Percentiles rank a stretch among this genome's conserved stretches.
phyloP scores from a whole-genome alignment of 495 filamentous ascomycete species.

The Entonaema liquescens region DNA sequence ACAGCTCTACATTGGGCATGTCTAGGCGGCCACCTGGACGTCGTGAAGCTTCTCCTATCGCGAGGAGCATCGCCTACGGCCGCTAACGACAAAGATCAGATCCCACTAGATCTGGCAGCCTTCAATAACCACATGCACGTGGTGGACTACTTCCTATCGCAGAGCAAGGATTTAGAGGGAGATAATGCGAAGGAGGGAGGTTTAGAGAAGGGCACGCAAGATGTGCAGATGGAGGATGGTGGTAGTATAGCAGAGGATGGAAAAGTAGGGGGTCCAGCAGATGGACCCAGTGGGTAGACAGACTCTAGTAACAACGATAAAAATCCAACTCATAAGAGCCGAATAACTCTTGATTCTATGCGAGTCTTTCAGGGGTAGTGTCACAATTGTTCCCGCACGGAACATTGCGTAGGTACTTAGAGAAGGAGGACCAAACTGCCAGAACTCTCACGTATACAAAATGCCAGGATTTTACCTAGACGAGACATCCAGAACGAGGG shows the following conservation, averaged over 20 bases:
- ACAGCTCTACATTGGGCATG: slow-evolving; percentile 93
- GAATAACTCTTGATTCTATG: background rate
- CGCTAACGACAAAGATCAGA: slow-evolving; percentile 82
- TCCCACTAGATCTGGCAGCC: slow-evolving; percentile 87
- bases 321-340: background rate
- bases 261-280: background rate
- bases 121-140: slow-evolving; percentile 72
- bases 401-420: no score
- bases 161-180: slow-evolving; percentile 64
- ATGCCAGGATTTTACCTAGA: no score
- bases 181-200: slow-evolving; percentile 53
- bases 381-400: no score
- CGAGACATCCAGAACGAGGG: no score
- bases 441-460: no score
- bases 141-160: slow-evolving; percentile 69
- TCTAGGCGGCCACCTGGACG: slow-evolving; percentile 82
- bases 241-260: slow-evolving; percentile 1
- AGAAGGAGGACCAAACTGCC: no score
- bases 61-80: slow-evolving; percentile 75
- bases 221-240: slow-evolving; percentile 37
- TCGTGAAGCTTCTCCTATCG: slow-evolving; percentile 77
- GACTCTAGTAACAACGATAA: background rate
- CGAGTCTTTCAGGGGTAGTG: no score
- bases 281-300: background rate
- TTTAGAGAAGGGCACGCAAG: slow-evolving; percentile 38